Base-by-base conservation (phyloP, 768 basidiomycete species). In the Fibroporia radiculosa region DNA sequence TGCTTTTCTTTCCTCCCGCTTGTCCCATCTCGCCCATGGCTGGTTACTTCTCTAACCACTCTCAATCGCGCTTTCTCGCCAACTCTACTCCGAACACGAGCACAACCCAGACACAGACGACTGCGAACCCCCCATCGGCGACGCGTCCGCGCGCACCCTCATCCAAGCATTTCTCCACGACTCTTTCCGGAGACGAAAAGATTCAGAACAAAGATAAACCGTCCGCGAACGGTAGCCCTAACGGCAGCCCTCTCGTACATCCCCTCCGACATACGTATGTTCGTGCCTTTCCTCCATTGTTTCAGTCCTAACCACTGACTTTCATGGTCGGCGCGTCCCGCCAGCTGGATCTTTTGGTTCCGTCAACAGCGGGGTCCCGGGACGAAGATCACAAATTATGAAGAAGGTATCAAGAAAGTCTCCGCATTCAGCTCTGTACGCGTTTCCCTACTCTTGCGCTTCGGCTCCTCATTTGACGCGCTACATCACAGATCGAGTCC, bases 391-490 rank as follows among this genome's bases (percentile, higher is more conserved):
- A 74, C 81, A 10, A 92, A 79, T 59, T 96, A 97, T 59, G 93
- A 96, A 57, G 92, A 95, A 58, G 91, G 92, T 23, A 95, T 97
- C 58, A 91, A 91, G 67, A 85, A 84, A 64, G 82, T 97, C 37
- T 80, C 91, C 4, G 80, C 87, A 4, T 95, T 93, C 60, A 82
- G 85, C 53, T 93, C 90, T 4, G 87, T 90, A 49, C 42, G 81
- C 70, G 10, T 42, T 41, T 28, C 44, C 14, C 8, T 22, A 27
- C n/a, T 16, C 10, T 19, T 8, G n/a, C 22, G 10, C 29, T 14
- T 13, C 4, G 39, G 11, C 26, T 7, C 16, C 25, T 6, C 23
- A 28, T 27, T 4, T 43, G 42, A 6, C 36, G n/a, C n/a, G n/a
- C 6, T 19, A 11, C 23, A 20, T 6, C 22, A 2, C 57, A 92